Percentiles rank a stretch among this genome's conserved stretches.
Conservation (phyloP, 2,329 filamentous ascomycete species). For the Pseudogymnoascus sp. region DNA sequence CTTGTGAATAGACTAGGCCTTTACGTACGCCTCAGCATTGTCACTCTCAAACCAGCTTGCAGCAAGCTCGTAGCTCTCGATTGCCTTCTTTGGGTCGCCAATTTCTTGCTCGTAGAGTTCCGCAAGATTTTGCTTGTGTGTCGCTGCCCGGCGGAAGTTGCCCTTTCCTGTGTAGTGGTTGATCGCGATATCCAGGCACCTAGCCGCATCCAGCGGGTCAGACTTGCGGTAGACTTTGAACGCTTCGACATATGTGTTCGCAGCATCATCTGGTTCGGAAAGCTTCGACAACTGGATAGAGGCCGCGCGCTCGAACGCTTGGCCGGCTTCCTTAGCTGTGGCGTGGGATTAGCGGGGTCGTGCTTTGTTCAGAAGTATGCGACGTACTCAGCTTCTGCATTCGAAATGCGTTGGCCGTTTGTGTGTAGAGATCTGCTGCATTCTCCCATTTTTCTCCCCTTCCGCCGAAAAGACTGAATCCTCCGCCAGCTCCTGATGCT, state of each 20-base stretch:
- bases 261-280: conserved; percentile 86
- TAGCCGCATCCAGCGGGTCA: conserved; percentile 71
- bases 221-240: conserved; percentile 92
- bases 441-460: conserved; percentile 81
- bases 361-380: conserved; percentile 11
- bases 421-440: conserved; percentile 77
- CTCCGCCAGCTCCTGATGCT: conserved; percentile 62
- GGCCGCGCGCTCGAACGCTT: conserved; percentile 82
- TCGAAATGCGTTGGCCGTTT: conserved; percentile 87
- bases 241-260: conserved; percentile 79
- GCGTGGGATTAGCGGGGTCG: not conserved
- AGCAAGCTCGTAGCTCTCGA: conserved; percentile 76
- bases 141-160: conserved; percentile 84
- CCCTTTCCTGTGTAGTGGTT: conserved; percentile 80
- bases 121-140: conserved; percentile 80
- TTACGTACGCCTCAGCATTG: conserved; percentile 68
- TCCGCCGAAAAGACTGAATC: conserved; percentile 86
- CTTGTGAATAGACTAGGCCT: not conserved
- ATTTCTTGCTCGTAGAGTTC: conserved; percentile 80
- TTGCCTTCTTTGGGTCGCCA: conserved; percentile 67
- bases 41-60: conserved; percentile 86
- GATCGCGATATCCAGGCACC: conserved; percentile 72
- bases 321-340: conserved; percentile 64
- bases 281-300: conserved; percentile 69
- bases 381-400: conserved; percentile 71